Base-by-base conservation (phyloP, 352 stramenopile species). In the Phytopythium delawarense region DNA sequence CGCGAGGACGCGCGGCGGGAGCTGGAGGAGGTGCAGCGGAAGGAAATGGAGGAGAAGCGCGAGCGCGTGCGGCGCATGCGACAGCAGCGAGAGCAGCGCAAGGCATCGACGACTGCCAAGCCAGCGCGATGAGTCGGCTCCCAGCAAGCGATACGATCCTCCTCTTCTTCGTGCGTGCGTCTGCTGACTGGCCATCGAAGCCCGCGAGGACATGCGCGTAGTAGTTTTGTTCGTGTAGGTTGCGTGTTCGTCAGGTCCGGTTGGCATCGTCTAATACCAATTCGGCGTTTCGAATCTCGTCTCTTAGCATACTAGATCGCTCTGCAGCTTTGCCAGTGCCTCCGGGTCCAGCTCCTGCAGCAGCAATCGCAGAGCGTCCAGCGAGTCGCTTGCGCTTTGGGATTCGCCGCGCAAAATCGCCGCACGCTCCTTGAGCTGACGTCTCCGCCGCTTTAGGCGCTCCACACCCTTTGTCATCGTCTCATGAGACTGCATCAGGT, bases 11-110 rank as follows among this genome's bases (percentile, higher is more conserved):
- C 79, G 1, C 75, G 78, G 30, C 78, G 79, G 48, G 71, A 91
- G 61, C 68, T 91, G 8, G 81, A 91, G 54, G 75, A 87, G 53
- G 73, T 66, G 3, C 81, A 92, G 25, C 76, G 89, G 18, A 74
- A 79, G 62, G 78, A 92, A 30, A 74, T 88, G 52, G 84, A 87
- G 20, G 79, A 83, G 55, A 91, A 87, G 48, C 74, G 73, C 30
- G 81, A 91, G 65, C 81, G 79, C 46, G 81, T 90, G 30, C 69
- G 70, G 20, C 78, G 79, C 12, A 87, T 91, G 57, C 75, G 75
- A 57, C 66, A 78, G 65, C 72, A 88, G 64, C 79, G 75, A 20
- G 67, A 69, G 30, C 64, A 65, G n/a, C 50, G 57, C 61, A 76
- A 65, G 60, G 32, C 25, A 21, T 49, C 28, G 66, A 70, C n/a